These are phyloP conservation scores for Salvia rosmarinus DNA, from an alignment of 257 asterid genomes.

Conservation along the genomic window DNA sequence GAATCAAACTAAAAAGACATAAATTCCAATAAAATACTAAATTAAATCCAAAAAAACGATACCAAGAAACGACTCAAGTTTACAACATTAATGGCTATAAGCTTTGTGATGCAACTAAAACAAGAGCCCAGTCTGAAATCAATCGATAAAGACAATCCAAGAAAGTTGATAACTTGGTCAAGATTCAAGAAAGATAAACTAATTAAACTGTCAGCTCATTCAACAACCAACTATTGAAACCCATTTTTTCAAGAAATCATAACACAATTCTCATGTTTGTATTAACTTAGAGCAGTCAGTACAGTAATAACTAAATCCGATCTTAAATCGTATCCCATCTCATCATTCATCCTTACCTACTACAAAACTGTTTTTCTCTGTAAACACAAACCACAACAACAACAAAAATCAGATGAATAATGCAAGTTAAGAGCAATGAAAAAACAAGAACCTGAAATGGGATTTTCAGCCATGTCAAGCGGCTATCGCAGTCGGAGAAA, in stretches of 20 bases:
- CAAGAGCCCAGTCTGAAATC: slow-evolving; percentile 21
- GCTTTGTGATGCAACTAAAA: background rate
- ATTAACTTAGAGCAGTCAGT: background rate
- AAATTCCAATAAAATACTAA: too few species aligned
- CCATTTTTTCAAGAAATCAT: slow-evolving; percentile 9
- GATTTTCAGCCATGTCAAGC: slow-evolving; percentile 53
- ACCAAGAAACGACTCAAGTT: slow-evolving; percentile 8
- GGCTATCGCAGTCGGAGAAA: slow-evolving; percentile 26
- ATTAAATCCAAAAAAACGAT: slow-evolving; percentile 14
- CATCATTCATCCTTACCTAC: slow-evolving; percentile 16
- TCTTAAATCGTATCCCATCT: slow-evolving; percentile 31
- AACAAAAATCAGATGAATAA: slow-evolving; percentile 10
- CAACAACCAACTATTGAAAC: slow-evolving; percentile 9
- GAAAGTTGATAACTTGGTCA: slow-evolving; percentile 36
- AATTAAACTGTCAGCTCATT: slow-evolving; percentile 23
- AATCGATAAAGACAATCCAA: slow-evolving; percentile 36
- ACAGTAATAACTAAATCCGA: slow-evolving; percentile 26
- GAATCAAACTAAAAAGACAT: too few species aligned
- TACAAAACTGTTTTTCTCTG: background rate
- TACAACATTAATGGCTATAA: background rate
- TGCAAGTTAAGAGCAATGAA: background rate
- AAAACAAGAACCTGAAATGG: slow-evolving; percentile 59
- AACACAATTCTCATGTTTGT: background rate
- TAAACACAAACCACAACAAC: slow-evolving; percentile 22
- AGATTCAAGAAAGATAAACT: slow-evolving; percentile 31